Conservation (phyloP, 495 filamentous ascomycete genomes). For the Pseudomonodictys pantanalensis region DNA sequence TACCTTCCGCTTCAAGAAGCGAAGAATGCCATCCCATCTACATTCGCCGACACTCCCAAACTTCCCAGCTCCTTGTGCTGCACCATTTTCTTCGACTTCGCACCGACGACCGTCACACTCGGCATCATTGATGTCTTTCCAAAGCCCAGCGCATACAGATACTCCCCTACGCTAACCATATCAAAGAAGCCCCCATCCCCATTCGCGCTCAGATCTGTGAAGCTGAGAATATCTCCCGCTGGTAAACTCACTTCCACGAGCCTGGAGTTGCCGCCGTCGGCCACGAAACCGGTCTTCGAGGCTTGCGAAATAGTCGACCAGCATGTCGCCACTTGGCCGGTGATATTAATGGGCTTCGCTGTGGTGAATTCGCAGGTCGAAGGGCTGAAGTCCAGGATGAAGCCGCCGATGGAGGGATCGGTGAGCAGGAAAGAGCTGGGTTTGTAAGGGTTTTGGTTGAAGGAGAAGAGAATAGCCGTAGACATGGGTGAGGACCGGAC, state of each 20-base stretch:
- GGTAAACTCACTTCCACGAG: slow-evolving; percentile 1
- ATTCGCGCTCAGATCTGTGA: not conserved
- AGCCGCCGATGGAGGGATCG: slow-evolving; percentile 6
- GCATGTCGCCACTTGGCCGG: slow-evolving; percentile 10
- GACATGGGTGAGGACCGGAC: not conserved
- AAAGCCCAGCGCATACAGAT: slow-evolving; percentile 8
- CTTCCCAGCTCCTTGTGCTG: not conserved
- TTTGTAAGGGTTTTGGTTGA: slow-evolving; percentile 2
- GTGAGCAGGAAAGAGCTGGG: slow-evolving; percentile 6
- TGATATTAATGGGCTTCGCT: not conserved
- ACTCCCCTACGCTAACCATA: not conserved
- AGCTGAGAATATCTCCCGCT: not conserved
- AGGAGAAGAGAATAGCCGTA: slow-evolving; percentile 3
- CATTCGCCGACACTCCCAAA: not conserved
- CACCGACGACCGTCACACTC: slow-evolving; percentile 4
- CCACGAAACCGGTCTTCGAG: slow-evolving; percentile 1
- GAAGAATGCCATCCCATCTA: not conserved
- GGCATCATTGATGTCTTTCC: not conserved
- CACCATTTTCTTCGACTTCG: not conserved
- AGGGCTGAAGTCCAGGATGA: not conserved
- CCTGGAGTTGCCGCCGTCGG: not conserved
- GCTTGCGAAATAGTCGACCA: slow-evolving; percentile 1
- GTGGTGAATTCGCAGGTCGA: not conserved
- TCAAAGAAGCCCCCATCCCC: not conserved
- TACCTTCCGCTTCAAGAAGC: too few species aligned